These are phyloP conservation scores for Suhomyces pyralidae DNA, from an alignment of 805 yeast species.

Conservation along the genomic window DNA sequence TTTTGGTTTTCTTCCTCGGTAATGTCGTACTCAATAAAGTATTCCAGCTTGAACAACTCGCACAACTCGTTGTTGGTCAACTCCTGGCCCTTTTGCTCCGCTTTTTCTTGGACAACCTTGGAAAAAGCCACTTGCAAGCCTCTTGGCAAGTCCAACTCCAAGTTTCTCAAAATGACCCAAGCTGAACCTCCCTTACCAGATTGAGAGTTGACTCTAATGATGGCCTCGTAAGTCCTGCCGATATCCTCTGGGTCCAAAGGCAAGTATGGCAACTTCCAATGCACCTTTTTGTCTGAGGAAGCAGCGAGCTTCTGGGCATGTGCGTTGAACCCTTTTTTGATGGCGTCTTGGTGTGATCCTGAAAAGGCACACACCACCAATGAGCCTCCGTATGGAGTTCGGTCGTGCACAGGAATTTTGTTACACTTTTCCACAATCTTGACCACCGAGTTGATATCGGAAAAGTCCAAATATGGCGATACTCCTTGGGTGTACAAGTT, in stretches of 20 bases:
- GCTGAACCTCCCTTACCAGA: slow-evolving; percentile 90
- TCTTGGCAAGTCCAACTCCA: slow-evolving; percentile 80
- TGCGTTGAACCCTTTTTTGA: slow-evolving; percentile 70
- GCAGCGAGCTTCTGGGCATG: slow-evolving; percentile 40
- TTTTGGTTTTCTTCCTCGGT: slow-evolving; percentile 15
- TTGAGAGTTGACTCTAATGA: slow-evolving; percentile 83
- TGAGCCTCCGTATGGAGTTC: slow-evolving; percentile 83
- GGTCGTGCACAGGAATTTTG: slow-evolving; percentile 72
- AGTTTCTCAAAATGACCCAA: slow-evolving; percentile 73
- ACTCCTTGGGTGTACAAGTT: slow-evolving; percentile 80
- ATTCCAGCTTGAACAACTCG: slow-evolving; percentile 60
- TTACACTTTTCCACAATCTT: slow-evolving; percentile 77
- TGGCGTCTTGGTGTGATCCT: slow-evolving; percentile 88
- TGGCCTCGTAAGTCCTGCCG: slow-evolving; percentile 90
- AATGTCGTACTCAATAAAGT: slow-evolving; percentile 40
- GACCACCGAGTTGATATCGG: slow-evolving; percentile 61
- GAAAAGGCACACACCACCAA: slow-evolving; percentile 80
- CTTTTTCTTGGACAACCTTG: slow-evolving; percentile 62
- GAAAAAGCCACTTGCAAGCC: slow-evolving; percentile 77
- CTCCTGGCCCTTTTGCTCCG: slow-evolving; percentile 72
- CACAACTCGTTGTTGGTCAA: slow-evolving; percentile 62
- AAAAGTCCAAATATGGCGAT: slow-evolving; percentile 66
- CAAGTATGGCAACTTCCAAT: slow-evolving; percentile 76
- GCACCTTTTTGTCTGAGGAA: slow-evolving; percentile 33
- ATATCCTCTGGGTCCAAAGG: slow-evolving; percentile 84